Conservation (phyloP, 805 yeast species). For the Saturnispora sanitii region DNA sequence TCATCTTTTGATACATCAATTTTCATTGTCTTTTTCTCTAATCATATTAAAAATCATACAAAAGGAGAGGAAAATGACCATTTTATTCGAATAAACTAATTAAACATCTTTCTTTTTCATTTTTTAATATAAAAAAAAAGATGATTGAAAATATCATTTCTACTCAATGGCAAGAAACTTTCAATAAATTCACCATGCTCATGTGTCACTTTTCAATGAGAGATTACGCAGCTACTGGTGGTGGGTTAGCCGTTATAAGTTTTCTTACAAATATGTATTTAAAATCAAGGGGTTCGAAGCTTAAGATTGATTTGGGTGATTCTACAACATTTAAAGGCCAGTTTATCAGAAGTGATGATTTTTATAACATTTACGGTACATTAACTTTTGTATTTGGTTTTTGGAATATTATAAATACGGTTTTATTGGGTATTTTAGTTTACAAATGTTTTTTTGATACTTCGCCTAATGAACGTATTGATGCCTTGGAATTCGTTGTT, state of each 20-base stretch:
- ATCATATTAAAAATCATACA: no score
- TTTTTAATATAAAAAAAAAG: no score
- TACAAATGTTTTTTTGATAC: neutral
- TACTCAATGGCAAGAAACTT: neutral
- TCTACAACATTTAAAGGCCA: neutral
- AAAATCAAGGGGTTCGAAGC: neutral
- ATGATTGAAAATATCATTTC: no score
- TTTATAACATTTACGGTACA: neutral
- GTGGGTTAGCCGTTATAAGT: neutral
- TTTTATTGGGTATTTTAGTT: neutral
- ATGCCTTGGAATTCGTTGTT: slow-evolving; percentile 10
- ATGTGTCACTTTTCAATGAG: neutral
- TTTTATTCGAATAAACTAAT: no score
- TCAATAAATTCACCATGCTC: neutral
- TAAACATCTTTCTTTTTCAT: no score
- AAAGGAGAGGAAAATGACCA: no score
- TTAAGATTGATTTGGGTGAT: neutral
- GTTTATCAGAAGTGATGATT: slow-evolving; percentile 8
- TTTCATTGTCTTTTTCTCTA: no score
- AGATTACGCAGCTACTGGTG: neutral
- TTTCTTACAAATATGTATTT: neutral
- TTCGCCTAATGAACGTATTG: neutral
- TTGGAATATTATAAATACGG: neutral
- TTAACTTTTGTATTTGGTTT: neutral
- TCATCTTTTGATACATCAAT: no score